Evolutionary conservation across 352 stramenopile genomes (phyloP), one percentile per base, ranked within the genome.

Genomic region (Globisporangium cylindrosporum): DNA sequence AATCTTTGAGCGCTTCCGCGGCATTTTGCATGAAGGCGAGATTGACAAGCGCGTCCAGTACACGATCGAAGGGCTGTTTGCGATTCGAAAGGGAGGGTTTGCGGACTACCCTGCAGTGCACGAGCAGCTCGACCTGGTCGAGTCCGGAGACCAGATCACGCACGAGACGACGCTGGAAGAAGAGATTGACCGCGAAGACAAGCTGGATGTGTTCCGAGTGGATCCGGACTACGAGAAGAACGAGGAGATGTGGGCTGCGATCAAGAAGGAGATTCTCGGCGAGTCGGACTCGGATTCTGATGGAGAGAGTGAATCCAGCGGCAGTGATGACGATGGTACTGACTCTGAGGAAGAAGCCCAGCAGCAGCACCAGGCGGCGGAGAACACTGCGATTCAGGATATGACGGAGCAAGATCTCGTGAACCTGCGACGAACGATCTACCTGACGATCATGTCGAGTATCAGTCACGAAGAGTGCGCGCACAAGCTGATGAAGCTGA

Each of bases 381-480:
- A 60, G 48, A 66, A 66, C n/a, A 60, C 51, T 38, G 66, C 68
- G 29, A 98, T 99, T 62, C 89, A 99, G 69, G 98, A 99, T 77
- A 88, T 99, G 62, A 99, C 97, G 6, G 98, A 99, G 75, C 92
- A 98, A 57, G 97, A 98, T 72, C 84, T 99, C 24, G 95, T 99
- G 62, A 98, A 99, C 76, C 76, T 99, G 59, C 93, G 97, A 9
- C 89, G 97, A 43, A 99, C 97, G 27, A 99, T 99, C 68, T 99
- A 99, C 76, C 75, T 99, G 62, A 99, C 97, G 10, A 99, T 99
- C 77, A 99, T 99, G 97, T 99, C 94, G 27, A 98, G 92, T 74
- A 97, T 99, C 22, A 97, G 93, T 4, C 99, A 99, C 79, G 98
- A 99, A 82, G 98, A 99, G 76, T 99, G 96, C 66, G 94, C 94